Conservation (phyloP, 352 stramenopile genomes). For the Phytophthora ramorum region DNA sequence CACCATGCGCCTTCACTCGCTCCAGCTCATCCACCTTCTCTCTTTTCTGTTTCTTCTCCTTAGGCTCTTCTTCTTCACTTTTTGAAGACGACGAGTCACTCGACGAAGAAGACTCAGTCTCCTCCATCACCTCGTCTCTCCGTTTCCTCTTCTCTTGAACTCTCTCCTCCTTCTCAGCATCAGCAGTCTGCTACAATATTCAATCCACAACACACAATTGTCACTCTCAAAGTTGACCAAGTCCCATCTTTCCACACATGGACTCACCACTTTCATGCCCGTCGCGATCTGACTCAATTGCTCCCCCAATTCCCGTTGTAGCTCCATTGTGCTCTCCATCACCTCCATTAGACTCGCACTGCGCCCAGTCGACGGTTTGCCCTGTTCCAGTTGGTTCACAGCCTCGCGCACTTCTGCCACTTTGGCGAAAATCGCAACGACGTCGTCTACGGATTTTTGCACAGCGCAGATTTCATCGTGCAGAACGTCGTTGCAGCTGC, state of each 20-base stretch:
- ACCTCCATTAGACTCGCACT: constrained; percentile 19
- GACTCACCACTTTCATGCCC: constrained; percentile 16
- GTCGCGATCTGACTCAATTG: constrained; percentile 24
- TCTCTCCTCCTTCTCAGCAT: neutral
- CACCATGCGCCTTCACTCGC: neutral
- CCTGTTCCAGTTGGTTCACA: constrained; percentile 34
- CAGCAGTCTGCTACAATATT: neutral
- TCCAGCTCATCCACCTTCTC: neutral
- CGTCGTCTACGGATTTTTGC: constrained; percentile 3
- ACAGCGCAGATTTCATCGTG: constrained; percentile 18
- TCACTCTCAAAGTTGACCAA: neutral
- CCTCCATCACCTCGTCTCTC: neutral
- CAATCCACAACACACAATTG: neutral
- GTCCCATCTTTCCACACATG: neutral
- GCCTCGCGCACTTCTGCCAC: constrained; percentile 38
- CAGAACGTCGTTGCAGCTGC: constrained; percentile 29
- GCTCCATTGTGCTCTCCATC: constrained; percentile 17
- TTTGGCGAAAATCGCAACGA: constrained; percentile 15
- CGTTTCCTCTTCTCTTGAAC: neutral
- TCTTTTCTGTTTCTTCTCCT: constrained; percentile 18
- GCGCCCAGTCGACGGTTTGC: constrained; percentile 12
- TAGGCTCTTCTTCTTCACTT: neutral
- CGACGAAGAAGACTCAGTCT: neutral
- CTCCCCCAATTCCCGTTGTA: constrained; percentile 18
- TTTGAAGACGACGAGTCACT: neutral